Evolutionary conservation across 1,284 basidiomycete species (phyloP), one percentile per base, ranked within the genome.

Genomic region (Heterobasidion annosum): DNA sequence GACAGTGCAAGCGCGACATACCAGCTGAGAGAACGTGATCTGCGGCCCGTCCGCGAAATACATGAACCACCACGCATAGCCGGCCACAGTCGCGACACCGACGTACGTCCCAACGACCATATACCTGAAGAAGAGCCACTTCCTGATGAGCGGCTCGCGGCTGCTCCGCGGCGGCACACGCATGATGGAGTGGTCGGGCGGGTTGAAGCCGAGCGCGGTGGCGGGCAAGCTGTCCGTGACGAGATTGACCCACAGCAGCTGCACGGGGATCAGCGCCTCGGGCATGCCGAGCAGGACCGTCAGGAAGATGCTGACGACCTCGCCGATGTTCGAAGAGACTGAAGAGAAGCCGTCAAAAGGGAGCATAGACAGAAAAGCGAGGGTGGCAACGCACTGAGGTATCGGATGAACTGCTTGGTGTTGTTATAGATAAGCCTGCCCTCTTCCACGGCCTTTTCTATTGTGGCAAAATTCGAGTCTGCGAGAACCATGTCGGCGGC

Each of bases 31-130:
- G 77, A 92, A 98, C 13, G 88, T 78, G 66, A 99, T 98, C 67
- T 95, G 91, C 1, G 96, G 96, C 0, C 96, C 96, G 49, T 79
- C 86, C 25, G 78, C 65, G 70, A 98, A 98, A 69, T 83, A 89
- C 64, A 97, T 77, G 75, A 98, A 99, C 96, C 96, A 98, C 96
- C 96, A 99, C 0, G 93, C 94, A 67, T 98, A 98, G 48, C 95
- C 96, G 61, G 89, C 93, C 45, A 98, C 95, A 8, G 97, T 98
- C 1, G 94, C 95, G 51, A 83, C 83, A 43, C 97, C 96, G 54
- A 99, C 96, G 65, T 98, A 99, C 45, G 80, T 79, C 7, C 96
- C 97, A 59, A 99, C 85, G 55, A 98, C 79, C 75, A 98, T 73
- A 70, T 98, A 99, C 46, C 96, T 82, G 76, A 98, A 85, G 76